Base-by-base conservation (phyloP, 2,329 filamentous ascomycete species). In the Fusarium globosum region DNA sequence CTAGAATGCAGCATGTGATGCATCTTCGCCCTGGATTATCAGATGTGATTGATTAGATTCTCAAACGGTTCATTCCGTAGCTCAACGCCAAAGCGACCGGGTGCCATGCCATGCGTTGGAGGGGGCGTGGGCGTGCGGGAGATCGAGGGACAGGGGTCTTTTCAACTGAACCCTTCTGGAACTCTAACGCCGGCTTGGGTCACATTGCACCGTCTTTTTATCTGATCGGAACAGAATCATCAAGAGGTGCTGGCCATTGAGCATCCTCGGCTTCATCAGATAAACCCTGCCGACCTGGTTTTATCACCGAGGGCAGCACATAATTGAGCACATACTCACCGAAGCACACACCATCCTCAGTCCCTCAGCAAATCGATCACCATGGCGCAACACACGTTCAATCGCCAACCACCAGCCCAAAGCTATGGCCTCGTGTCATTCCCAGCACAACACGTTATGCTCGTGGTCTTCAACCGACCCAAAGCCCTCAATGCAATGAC, bases 1-100 rank as follows among this genome's bases (percentile, higher is more conserved):
- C 39, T 41, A 43, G 39, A 68, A 55, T 28, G 35, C 42, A 52
- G 42, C 61, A 72, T 72, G 68, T 70, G 64, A 72, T 53, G 64
- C 39, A 30, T 52, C 9, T 36, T 28, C 0, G 23, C 13, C 36
- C 18, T 48, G 21, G 35, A 33, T 74, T 75, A 76, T 75, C 71
- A 72, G 73, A 75, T 75, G 73, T 74, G 73, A 75, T 75, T 75
- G 73, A 75, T 75, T 76, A 75, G 73, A 75, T 75, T 56, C 35
- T 23, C 39, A 67, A 68, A 71, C 66, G 66, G 71, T 71, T 59
- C 64, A 61, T 58, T 74, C 71, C 71, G 71, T 73, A 73, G 66
- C 46, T 70, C 52, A 12, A 58, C 51, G 67, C 67, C 65, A 69
- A 73, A 61, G 33, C 16, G 61, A 61, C 59, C 59, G 36, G 55